Evolutionary conservation across 1,284 basidiomycete genomes (phyloP), one percentile per base, ranked within the genome.

Genomic region (Irpex sp.): DNA sequence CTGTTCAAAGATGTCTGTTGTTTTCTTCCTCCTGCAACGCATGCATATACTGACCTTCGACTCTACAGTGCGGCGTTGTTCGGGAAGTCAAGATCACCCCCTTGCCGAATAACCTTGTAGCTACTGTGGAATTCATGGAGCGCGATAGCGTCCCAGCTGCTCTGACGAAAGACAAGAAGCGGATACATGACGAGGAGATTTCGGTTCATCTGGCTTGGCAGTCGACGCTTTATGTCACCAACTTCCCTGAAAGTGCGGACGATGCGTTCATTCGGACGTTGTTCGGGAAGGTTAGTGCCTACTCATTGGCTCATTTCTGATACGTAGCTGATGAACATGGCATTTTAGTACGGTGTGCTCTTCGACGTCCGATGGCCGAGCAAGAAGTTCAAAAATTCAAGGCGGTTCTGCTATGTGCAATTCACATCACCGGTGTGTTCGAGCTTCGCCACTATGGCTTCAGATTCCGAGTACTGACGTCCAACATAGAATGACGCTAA

Each of bases 351-450:
- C 74, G 97, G 97, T 1, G 82, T 82, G 5, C 84, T 99, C 57
- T 93, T 99, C 63, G 94, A 97, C 66, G 91, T 96, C 12, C 90
- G 97, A 18, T 99, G 96, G 97, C 97, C 97, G 5, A 97, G 94
- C 76, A 96, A 96, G 72, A 96, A 96, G 71, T 96, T 94, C 78
- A 95, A 94, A 72, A 85, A 80, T 59, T 90, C 90, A 1, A 81
- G 97, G 28, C 83, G 97, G 12, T 99, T 99, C 75, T 96, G 93
- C 72, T 99, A 99, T 72, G 81, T 99, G 2, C 96, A 98, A 66
- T 98, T 85, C 72, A 89, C 88, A 0, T 87, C 86, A 21, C 91
- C 93, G 0, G 93, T 93, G 67, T 63, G 88, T 78, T 7, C 21
- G 10, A 42, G 36, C 8, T 21, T 28, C 28, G 28, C 48, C 9